These are phyloP conservation scores for Sporothrix inflata DNA, from an alignment of 2,329 filamentous ascomycete genomes.

Conservation along the genomic window DNA sequence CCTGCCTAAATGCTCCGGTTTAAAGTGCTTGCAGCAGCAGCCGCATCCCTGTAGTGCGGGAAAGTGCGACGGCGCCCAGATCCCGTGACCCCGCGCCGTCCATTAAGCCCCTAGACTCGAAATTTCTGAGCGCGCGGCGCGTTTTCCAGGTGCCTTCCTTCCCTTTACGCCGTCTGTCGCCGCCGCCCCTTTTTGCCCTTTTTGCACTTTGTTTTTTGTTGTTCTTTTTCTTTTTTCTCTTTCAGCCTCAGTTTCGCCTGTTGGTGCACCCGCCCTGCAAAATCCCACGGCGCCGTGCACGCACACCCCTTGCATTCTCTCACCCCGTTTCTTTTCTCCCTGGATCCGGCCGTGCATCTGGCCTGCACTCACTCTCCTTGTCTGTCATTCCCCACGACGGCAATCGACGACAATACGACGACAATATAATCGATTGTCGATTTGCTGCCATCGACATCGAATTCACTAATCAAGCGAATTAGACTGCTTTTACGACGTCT, in stretches of 20 bases:
- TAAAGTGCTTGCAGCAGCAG: conserved; percentile 17
- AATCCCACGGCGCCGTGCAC: conserved; percentile 15
- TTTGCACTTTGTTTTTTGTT: neutral
- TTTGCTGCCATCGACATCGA: neutral
- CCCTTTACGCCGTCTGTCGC: neutral
- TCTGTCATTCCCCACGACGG: neutral
- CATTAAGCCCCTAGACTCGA: conserved; percentile 12
- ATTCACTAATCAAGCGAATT: neutral
- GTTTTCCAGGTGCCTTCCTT: conserved; percentile 9
- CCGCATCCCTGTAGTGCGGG: neutral
- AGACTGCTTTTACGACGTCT: neutral
- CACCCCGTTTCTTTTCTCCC: neutral
- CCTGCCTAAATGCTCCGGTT: conserved; percentile 11
- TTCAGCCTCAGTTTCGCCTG: neutral
- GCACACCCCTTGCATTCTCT: neutral
- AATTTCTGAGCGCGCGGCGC: conserved; percentile 30
- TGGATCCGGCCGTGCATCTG: neutral
- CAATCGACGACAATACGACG: neutral
- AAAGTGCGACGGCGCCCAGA: neutral
- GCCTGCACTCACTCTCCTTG: neutral
- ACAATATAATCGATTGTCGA: neutral
- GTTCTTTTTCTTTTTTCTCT: neutral
- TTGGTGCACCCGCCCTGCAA: conserved; percentile 14
- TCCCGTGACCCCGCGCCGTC: conserved; percentile 33
- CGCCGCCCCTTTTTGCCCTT: neutral